Evolutionary conservation across 345 rosid species (phyloP).

Genomic region (Euphorbia peplus): DNA sequence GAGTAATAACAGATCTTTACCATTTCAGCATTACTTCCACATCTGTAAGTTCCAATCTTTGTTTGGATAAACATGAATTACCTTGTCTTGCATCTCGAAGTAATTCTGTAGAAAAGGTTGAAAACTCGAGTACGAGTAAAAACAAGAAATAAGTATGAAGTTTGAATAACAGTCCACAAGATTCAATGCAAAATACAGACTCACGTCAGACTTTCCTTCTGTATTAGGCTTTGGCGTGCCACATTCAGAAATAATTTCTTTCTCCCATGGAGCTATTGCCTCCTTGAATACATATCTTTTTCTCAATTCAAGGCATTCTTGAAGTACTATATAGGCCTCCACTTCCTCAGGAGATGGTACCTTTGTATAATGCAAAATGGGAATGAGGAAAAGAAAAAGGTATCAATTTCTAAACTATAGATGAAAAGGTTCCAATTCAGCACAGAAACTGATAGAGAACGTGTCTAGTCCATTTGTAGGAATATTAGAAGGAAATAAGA

Average conservation of each 20-base stretch:
- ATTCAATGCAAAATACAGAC: slow-evolving; percentile 17
- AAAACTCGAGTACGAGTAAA: slow-evolving; percentile 14
- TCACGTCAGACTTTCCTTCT: slow-evolving; percentile 79
- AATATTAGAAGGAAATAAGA: no score
- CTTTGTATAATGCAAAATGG: slow-evolving; percentile 36
- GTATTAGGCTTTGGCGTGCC: slow-evolving; percentile 97
- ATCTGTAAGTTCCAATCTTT: slow-evolving; percentile 62
- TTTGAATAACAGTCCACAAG: background rate
- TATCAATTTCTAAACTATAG: background rate
- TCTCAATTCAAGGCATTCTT: slow-evolving; percentile 93
- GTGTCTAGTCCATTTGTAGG: no score
- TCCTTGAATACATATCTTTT: slow-evolving; percentile 76
- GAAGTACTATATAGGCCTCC: slow-evolving; percentile 70
- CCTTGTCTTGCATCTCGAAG: no score
- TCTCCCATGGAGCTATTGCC: slow-evolving; percentile 95
- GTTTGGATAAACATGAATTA: slow-evolving; percentile 72
- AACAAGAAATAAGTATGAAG: slow-evolving; percentile 6
- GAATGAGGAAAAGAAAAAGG: slow-evolving; percentile 3
- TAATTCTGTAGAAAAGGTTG: slow-evolving; percentile 52
- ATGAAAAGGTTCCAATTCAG: background rate
- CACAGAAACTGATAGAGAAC: no score
- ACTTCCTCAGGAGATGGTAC: slow-evolving; percentile 79
- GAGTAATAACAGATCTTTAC: slow-evolving; percentile 29
- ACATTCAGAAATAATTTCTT: no score
- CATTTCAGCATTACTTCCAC: no score